These are phyloP conservation scores for Pleurostoma richardsiae DNA, from an alignment of 2,329 filamentous ascomycete species.

Conservation along the genomic window DNA sequence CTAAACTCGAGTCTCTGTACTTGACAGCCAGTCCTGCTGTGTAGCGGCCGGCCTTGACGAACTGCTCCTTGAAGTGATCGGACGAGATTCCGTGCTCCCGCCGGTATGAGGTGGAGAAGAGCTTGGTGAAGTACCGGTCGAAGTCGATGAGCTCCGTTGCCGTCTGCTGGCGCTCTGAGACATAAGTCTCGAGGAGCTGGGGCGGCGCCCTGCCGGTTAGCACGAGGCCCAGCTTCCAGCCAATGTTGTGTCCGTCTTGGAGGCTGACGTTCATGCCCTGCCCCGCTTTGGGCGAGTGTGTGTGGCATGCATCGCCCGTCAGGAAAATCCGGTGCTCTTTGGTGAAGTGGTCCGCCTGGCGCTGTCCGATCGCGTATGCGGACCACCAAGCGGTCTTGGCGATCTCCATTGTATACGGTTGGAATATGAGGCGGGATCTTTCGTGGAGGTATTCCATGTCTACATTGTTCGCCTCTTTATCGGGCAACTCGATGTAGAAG, in stretches of 20 bases:
- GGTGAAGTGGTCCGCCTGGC: constrained; percentile 54
- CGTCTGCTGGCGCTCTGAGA: constrained; percentile 44
- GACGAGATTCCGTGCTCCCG: constrained; percentile 15
- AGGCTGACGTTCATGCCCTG: constrained; percentile 58
- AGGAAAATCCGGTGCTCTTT: constrained; percentile 53
- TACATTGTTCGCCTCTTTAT: constrained; percentile 44
- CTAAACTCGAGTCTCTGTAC: constrained; percentile 27
- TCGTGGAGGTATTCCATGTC: constrained; percentile 47
- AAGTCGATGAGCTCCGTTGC: constrained; percentile 57
- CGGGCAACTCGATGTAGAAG: constrained; percentile 55
- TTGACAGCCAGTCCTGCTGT: constrained; percentile 53
- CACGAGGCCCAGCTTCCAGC: constrained; percentile 52
- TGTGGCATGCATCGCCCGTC: constrained; percentile 61
- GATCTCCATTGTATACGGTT: constrained; percentile 49
- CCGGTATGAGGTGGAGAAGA: constrained; percentile 33
- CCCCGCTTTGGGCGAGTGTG: constrained; percentile 61
- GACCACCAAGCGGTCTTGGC: constrained; percentile 58
- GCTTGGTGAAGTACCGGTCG: constrained; percentile 46
- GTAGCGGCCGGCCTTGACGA: constrained; percentile 51
- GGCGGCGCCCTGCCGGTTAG: constrained; percentile 35
- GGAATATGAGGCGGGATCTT: constrained; percentile 45
- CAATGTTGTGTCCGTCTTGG: constrained; percentile 60
- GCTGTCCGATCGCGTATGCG: constrained; percentile 58
- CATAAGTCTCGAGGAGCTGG: constrained; percentile 45
- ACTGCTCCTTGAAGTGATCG: constrained; percentile 49